phyloP scores from a whole-genome alignment of 257 asterid species.

The Scutellaria galericulata region DNA sequence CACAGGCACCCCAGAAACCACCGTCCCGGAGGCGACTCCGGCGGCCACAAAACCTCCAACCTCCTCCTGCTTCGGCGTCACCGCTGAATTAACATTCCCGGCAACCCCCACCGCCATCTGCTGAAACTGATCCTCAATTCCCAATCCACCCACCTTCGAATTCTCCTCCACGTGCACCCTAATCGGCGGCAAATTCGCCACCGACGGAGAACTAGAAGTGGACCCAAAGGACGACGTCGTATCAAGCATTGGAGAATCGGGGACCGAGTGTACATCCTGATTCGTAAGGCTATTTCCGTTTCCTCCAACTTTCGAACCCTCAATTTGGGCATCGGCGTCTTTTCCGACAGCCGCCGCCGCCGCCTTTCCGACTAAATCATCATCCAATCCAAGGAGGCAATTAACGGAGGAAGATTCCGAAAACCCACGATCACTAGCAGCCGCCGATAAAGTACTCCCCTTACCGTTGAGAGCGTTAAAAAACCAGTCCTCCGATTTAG shows the following conservation, averaged over 20 bases:
- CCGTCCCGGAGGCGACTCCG: conserved; percentile 39
- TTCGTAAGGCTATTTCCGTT: conserved; percentile 39
- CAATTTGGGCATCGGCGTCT: conserved; percentile 54
- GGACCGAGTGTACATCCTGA: conserved; percentile 78
- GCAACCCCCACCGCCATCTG: conserved; percentile 57
- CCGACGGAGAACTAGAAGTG: conserved; percentile 71
- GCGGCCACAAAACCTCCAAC: conserved; percentile 45
- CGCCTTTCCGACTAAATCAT: conserved; percentile 46
- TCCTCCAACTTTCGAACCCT: conserved; percentile 47
- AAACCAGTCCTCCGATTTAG: conserved; percentile 91
- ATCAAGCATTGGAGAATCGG: conserved; percentile 85
- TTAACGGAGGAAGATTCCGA: conserved; percentile 83
- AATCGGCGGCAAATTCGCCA: conserved; percentile 78
- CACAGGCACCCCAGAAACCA: conserved; percentile 52
- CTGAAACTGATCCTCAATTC: conserved; percentile 80
- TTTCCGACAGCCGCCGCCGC: conserved; percentile 39
- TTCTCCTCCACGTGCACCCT: conserved; percentile 78
- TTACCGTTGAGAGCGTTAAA: conserved; percentile 76
- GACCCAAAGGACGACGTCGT: conserved; percentile 90
- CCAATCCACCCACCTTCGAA: conserved; percentile 51
- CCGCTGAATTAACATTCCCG: conserved; percentile 40
- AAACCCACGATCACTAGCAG: conserved; percentile 51
- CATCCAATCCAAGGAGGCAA: conserved; percentile 75
- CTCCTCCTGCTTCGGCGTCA: conserved; percentile 63
- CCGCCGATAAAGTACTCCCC: conserved; percentile 43